Conservation (phyloP, 208 protist genomes). For the Willaertia magna region DNA sequence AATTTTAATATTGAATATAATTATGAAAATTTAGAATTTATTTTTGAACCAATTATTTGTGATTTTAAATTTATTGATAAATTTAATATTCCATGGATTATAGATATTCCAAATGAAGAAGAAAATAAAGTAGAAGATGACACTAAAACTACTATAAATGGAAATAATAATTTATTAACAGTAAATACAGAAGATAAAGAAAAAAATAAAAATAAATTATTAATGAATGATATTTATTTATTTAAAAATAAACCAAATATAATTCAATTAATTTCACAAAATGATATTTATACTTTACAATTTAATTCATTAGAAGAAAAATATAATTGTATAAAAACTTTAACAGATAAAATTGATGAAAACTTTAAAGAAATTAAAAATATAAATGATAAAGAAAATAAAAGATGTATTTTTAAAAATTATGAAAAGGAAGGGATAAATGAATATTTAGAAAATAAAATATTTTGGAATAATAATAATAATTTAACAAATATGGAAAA, state of each 20-base stretch:
- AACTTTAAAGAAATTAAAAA: not conserved
- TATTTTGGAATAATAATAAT: not conserved
- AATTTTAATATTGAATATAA: not conserved
- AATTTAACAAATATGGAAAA: not conserved
- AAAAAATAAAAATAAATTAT: not conserved
- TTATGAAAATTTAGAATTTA: not conserved
- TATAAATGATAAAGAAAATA: not conserved
- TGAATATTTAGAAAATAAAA: not conserved
- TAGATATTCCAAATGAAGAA: not conserved
- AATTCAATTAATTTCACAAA: not conserved
- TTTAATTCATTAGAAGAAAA: not conserved
- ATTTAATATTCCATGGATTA: not conserved
- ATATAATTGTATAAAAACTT: not conserved
- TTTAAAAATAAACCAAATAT: not conserved
- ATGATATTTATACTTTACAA: not conserved
- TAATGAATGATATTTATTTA: not conserved
- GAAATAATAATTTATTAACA: too few species aligned
- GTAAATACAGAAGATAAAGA: not conserved
- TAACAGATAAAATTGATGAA: not conserved
- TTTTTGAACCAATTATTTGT: not conserved
- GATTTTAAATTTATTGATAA: not conserved
- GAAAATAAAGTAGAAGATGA: not conserved
- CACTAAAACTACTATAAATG: not conserved
- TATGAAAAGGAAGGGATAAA: not conserved
- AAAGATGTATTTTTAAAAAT: not conserved